These are phyloP conservation scores for Neolentinus lepideus DNA, from an alignment of 1,284 basidiomycete genomes.

Conservation along the genomic window DNA sequence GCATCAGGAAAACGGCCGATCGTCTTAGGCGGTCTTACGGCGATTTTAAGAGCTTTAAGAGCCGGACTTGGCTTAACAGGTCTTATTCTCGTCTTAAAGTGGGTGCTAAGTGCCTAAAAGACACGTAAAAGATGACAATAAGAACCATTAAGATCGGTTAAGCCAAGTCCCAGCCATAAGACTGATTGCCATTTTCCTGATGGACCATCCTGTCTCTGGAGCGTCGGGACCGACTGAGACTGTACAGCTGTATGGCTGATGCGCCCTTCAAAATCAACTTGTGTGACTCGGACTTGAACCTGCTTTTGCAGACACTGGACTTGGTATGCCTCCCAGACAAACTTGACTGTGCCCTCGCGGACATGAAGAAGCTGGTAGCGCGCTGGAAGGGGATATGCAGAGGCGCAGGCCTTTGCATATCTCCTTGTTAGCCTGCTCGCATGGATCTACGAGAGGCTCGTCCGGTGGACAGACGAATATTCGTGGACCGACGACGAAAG, in stretches of 20 bases:
- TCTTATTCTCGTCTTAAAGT: no score
- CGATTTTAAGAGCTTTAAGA: no score
- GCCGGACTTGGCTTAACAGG: no score
- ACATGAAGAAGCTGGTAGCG: constrained; percentile 10
- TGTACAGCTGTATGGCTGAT: neutral
- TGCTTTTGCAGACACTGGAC: neutral
- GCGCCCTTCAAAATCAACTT: neutral
- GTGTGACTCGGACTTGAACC: neutral
- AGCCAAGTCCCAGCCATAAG: no score
- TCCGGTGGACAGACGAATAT: constrained; percentile 42
- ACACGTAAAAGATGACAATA: no score
- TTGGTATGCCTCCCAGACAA: neutral
- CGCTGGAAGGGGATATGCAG: constrained; percentile 20
- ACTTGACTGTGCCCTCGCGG: constrained; percentile 4
- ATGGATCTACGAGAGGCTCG: constrained; percentile 58
- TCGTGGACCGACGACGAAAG: constrained; percentile 47
- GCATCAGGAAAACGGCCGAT: no score
- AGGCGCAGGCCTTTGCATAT: constrained; percentile 34
- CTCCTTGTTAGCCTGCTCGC: constrained; percentile 51
- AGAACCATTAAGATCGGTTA: no score
- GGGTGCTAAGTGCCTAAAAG: no score
- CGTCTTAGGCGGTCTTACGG: no score
- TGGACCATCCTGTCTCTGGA: no score
- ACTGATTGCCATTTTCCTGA: no score
- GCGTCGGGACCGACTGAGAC: no score